Evolutionary conservation across 2,329 filamentous ascomycete species (phyloP), one percentile per base, ranked within the genome.

Genomic region (Coleophoma eucalyptorum): DNA sequence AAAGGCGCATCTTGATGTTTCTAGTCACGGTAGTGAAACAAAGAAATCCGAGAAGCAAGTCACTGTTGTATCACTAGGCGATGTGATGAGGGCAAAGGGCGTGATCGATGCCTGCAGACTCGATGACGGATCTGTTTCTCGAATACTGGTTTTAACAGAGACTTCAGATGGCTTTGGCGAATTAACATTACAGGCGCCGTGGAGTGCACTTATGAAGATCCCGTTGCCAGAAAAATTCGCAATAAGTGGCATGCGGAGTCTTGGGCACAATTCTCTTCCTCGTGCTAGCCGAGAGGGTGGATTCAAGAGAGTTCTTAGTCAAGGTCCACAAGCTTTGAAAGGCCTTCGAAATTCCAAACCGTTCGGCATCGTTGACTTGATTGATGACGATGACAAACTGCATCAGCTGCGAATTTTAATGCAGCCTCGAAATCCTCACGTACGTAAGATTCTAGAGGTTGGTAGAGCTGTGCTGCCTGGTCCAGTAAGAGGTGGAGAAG

Each of bases 41-140:
- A 63, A 63, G 16, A 69, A 65, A 37, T 52, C 60, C 6, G 67
- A 69, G 18, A 59, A 59, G 8, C 63, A 66, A n/a, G 8, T 61
- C 4, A 64, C 52, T 16, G 50, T 59, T n/a, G 55, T 66, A 11
- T 58, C 59, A 19, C 38, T 60, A 12, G 64, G 62, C 33, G 50
- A 58, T 49, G 32, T 55, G 16, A 49, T 58, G 50, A 58, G 83
- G 60, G 83, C 82, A 8, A 77, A 86, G 50, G 84, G 83, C 55
- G 82, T 92, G 15, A 77, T 84, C 21, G 88, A 91, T 68, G 87
- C 86, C 6, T 89, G 86, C 67, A 87, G 83, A 59, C 67, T 92
- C 41, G 73, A 77, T 4, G 87, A 92, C 64, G 84, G 84, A 2
- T 73, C 77, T 21, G 74, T 87, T 49, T 82, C 84, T 32, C 83